phyloP scores from a whole-genome alignment of 345 rosid genomes.

The Arabidopsis suecica region DNA sequence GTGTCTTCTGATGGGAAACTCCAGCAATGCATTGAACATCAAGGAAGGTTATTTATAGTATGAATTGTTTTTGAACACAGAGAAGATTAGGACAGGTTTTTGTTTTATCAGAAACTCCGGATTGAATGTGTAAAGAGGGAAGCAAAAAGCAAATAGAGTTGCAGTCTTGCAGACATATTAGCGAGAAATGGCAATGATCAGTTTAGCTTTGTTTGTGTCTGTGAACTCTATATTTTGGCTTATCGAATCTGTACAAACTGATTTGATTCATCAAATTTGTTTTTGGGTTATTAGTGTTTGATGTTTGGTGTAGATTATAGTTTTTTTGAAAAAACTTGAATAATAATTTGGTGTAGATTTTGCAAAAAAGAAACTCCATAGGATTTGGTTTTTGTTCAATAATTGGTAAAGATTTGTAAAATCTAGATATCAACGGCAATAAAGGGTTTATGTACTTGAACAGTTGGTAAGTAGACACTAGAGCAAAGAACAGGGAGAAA shows the following conservation, averaged over 20 bases:
- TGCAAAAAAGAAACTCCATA: too few species aligned
- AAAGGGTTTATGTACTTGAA: too few species aligned
- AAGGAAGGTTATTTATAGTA: slow-evolving; percentile 42
- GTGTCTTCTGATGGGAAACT: slow-evolving; percentile 47
- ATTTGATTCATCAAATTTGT: background rate
- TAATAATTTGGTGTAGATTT: too few species aligned
- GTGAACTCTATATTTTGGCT: background rate
- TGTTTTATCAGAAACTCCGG: background rate
- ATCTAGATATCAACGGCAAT: too few species aligned
- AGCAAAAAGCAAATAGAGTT: slow-evolving; percentile 18
- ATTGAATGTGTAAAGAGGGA: background rate
- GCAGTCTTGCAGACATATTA: background rate
- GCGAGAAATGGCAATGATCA: background rate
- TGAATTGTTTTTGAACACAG: slow-evolving; percentile 16
- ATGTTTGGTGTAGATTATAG: too few species aligned
- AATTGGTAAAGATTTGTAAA: too few species aligned
- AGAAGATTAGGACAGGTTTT: slow-evolving; percentile 3
- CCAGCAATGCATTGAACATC: slow-evolving; percentile 47
- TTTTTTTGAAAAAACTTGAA: too few species aligned
- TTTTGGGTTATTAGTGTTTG: too few species aligned
- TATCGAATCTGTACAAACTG: background rate
- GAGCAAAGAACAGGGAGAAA: too few species aligned
- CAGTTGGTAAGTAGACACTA: too few species aligned
- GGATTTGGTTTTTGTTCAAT: too few species aligned
- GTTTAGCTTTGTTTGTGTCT: background rate